These are phyloP conservation scores for Fusarium buxicola DNA, from an alignment of 2,329 filamentous ascomycete species.

Conservation along the genomic window DNA sequence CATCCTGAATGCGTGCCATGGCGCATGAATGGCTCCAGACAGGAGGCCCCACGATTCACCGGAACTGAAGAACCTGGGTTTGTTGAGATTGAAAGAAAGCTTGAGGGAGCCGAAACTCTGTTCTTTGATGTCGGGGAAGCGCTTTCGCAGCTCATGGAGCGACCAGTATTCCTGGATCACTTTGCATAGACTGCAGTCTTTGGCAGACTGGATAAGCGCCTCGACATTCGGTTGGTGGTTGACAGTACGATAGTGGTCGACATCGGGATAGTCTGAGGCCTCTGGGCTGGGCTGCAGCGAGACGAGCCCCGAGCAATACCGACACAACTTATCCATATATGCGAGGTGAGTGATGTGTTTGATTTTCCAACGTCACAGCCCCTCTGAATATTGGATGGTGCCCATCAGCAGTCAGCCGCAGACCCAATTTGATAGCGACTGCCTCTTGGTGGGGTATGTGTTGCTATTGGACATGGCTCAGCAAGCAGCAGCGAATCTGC, in stretches of 20 bases:
- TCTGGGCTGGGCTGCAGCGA: too few species aligned
- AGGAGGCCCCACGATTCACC: not conserved
- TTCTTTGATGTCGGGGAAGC: not conserved
- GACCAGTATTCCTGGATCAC: not conserved
- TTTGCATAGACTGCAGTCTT: not conserved
- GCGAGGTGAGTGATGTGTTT: too few species aligned
- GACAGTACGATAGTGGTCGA: not conserved
- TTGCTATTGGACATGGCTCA: too few species aligned
- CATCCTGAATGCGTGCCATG: not conserved
- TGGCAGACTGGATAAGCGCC: not conserved
- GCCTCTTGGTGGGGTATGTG: too few species aligned
- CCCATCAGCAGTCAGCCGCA: too few species aligned
- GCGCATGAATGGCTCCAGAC: not conserved
- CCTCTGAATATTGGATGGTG: too few species aligned
- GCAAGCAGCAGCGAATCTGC: too few species aligned
- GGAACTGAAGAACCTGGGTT: not conserved
- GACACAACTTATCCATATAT: too few species aligned
- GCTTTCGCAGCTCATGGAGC: not conserved
- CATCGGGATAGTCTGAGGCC: too few species aligned
- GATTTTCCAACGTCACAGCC: too few species aligned
- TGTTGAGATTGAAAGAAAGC: not conserved
- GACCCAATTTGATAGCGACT: too few species aligned
- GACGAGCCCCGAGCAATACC: too few species aligned
- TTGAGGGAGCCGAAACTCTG: not conserved
- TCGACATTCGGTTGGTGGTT: not conserved